Percentiles rank a stretch among this genome's conserved stretches.
These are phyloP conservation scores for Scedosporium apiospermum DNA, from an alignment of 2,329 filamentous ascomycete genomes.

Conservation along the genomic window DNA sequence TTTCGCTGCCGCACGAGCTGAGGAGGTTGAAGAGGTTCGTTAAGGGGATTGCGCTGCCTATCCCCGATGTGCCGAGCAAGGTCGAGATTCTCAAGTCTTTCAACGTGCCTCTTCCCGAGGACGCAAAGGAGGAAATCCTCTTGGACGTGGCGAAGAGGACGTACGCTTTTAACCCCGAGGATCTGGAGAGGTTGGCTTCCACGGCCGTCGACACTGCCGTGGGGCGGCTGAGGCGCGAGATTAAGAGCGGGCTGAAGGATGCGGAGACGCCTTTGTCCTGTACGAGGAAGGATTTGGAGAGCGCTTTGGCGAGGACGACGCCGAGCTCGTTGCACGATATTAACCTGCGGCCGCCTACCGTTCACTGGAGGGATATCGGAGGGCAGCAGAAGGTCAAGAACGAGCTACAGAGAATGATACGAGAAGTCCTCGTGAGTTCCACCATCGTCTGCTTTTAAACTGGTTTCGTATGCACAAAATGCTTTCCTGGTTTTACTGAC, in stretches of 20 bases:
- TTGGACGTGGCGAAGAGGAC: conserved; percentile 60
- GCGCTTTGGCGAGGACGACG: conserved; percentile 58
- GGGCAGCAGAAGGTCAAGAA: conserved; percentile 70
- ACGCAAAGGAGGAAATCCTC: conserved; percentile 42
- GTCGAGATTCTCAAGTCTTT: conserved; percentile 64
- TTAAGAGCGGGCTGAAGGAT: neutral
- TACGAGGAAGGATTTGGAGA: conserved; percentile 42
- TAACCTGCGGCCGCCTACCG: conserved; percentile 77
- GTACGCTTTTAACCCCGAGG: conserved; percentile 77
- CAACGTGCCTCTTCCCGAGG: conserved; percentile 33
- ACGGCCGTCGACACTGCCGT: conserved; percentile 20
- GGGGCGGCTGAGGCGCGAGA: conserved; percentile 15
- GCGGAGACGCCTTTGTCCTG: conserved; percentile 13
- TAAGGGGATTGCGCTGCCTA: conserved; percentile 61
- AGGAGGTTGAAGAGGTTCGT: conserved; percentile 56
- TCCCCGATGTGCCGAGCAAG: conserved; percentile 63
- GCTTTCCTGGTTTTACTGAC: neutral
- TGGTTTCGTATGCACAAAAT: too few relatives aligned
- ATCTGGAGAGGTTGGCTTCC: conserved; percentile 56
- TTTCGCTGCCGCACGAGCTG: conserved; percentile 60
- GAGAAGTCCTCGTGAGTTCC: conserved; percentile 23
- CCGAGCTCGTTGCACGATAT: conserved; percentile 86
- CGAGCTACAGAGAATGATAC: conserved; percentile 42
- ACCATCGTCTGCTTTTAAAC: conserved; percentile 8
- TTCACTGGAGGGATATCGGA: conserved; percentile 80